Evolutionary conservation across 116 monocot species (phyloP).

Genomic region (Phalaenopsis hybrid): DNA sequence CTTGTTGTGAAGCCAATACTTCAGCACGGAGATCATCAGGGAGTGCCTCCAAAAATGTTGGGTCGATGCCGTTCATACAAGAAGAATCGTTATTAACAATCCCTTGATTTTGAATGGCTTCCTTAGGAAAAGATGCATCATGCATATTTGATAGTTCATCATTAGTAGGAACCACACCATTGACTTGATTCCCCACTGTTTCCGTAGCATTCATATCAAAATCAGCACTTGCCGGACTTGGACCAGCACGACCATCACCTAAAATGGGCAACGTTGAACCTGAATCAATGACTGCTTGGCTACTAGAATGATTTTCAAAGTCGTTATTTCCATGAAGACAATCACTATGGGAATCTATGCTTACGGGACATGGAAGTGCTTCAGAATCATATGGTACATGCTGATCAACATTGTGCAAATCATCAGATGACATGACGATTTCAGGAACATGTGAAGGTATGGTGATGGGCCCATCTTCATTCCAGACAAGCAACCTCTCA

Average conservation of each 20-base stretch:
- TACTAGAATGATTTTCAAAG: slow-evolving; percentile 37
- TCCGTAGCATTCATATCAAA: slow-evolving; percentile 34
- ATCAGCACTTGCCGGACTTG: slow-evolving; percentile 24
- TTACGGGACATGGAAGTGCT: slow-evolving; percentile 14
- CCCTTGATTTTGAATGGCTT: slow-evolving; percentile 19
- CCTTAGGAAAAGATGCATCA: slow-evolving; percentile 14
- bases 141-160: slow-evolving; percentile 20
- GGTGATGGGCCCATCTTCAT: slow-evolving; percentile 5
- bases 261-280: slow-evolving; percentile 28
- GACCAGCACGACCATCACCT: slow-evolving; percentile 42
- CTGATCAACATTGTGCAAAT: slow-evolving; percentile 19
- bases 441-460: slow-evolving; percentile 24
- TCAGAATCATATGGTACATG: slow-evolving; percentile 32
- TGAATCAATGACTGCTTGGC: slow-evolving; percentile 41
- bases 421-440: slow-evolving; percentile 12
- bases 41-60: slow-evolving; percentile 64
- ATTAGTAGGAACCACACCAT: slow-evolving; percentile 15
- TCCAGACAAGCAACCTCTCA: slow-evolving; percentile 18
- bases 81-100: slow-evolving; percentile 32
- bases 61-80: slow-evolving; percentile 54
- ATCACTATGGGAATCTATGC: slow-evolving; percentile 11
- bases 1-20: slow-evolving; percentile 61
- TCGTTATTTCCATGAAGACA: slow-evolving; percentile 12
- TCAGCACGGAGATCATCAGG: slow-evolving; percentile 79
- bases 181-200: slow-evolving; percentile 26